These are phyloP conservation scores for Mrakia gelida DNA, from an alignment of 768 basidiomycete genomes.

Conservation along the genomic window DNA sequence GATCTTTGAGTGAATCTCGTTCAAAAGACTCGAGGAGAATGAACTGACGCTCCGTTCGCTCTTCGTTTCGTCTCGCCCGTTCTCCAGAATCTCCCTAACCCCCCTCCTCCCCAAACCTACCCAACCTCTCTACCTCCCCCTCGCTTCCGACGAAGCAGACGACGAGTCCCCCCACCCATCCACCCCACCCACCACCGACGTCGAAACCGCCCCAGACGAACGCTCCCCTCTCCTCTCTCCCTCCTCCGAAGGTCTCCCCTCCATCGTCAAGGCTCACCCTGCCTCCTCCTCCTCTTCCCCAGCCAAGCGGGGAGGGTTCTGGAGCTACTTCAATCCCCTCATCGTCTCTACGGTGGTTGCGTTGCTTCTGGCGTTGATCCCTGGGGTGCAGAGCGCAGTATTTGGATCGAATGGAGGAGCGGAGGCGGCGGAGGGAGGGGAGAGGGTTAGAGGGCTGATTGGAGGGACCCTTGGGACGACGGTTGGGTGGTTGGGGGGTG, in stretches of 20 bases:
- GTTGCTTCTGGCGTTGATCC: constrained; percentile 12
- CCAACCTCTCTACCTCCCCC: constrained; percentile 8
- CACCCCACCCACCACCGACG: background rate
- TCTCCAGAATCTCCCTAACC: constrained; percentile 4
- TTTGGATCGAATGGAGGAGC: constrained; percentile 1
- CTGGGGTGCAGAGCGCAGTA: constrained; percentile 13
- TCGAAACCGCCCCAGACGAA: constrained; percentile 3
- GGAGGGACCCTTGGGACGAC: constrained; percentile 27
- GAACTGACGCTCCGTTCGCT: no score
- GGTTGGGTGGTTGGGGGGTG: constrained; percentile 14
- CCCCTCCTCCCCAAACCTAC: constrained; percentile 9
- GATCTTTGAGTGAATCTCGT: background rate
- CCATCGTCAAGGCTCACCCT: background rate
- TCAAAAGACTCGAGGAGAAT: no score
- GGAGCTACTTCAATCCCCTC: constrained; percentile 19
- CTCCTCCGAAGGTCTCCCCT: background rate
- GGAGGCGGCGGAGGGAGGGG: background rate
- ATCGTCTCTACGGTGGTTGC: constrained; percentile 21
- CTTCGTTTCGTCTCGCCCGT: background rate
- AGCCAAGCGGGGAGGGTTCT: background rate
- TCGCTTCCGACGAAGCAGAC: constrained; percentile 12
- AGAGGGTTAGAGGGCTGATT: background rate
- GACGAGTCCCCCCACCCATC: constrained; percentile 3
- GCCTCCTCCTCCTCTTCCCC: background rate
- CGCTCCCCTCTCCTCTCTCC: constrained; percentile 19